Base-by-base conservation (phyloP, 176 grass and related monocot species). In the Otatea glauca region DNA sequence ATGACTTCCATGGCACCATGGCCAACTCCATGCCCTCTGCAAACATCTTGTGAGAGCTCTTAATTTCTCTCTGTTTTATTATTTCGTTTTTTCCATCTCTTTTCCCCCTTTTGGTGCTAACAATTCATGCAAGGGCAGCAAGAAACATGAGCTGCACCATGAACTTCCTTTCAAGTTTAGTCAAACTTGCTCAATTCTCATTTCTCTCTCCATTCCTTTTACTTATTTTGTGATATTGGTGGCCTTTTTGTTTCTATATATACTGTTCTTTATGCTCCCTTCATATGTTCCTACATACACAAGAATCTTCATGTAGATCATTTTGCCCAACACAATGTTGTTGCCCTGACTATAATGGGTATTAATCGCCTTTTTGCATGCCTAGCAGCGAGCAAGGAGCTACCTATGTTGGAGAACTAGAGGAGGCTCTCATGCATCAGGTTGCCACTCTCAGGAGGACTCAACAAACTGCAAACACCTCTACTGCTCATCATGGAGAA, bases 381-480 rank as follows among this genome's bases (percentile, higher is more conserved):
- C 35, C 38, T 81, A 42, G 23, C 80, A 94, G 95, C 21, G 85
- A 94, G 67, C 92, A 97, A 39, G 95, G 89, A 62, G 81, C 76
- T 4, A 11, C 84, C 72, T 97, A 94, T 65, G 91, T 94, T 72
- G 95, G 92, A 53, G 95, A 86, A 77, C 70, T 97, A 83, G 95
- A 94, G 72, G 89, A 89, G 54, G 95, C 95, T 89, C 88, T 97
- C 67, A 90, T 90, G 87, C 92, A 94, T 58, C 82, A 90, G 82
- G 92, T 90, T 41, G 79, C 76, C 75, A 68, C 90, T 49, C 81
- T 90, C 41, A 16, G 48, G 47, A 84, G 85, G 68, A 39, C 86
- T 74, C 85, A 85, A 75, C 92, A 83, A 63, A 60, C 86, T 76
- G 79, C 79, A 81, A 81, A 63, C 76, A 83, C 75, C 59, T 87